Conservation (phyloP, 495 filamentous ascomycete species). For the Hypoxylon rickii region DNA sequence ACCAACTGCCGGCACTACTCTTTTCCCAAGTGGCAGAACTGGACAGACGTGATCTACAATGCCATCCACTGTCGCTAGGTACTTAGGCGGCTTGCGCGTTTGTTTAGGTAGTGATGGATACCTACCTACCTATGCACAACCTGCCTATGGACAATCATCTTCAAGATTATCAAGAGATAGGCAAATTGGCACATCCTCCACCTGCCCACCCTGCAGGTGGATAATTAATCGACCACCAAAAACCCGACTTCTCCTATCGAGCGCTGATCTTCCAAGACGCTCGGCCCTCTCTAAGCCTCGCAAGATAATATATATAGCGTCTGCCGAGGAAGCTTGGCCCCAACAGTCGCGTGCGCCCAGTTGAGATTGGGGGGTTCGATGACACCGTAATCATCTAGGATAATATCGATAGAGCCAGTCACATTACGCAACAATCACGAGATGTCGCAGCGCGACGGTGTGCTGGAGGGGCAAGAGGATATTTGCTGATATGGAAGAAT, state of each 20-base stretch:
- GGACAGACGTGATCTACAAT: constrained; percentile 20
- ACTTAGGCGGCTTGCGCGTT: constrained; percentile 31
- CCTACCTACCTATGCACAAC: background rate
- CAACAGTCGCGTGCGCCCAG: constrained; percentile 30
- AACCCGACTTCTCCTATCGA: constrained; percentile 25
- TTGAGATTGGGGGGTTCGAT: constrained; percentile 22
- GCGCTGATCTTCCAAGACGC: background rate
- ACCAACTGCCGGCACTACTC: constrained; percentile 30
- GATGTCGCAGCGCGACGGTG: constrained; percentile 12
- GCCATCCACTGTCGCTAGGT: constrained; percentile 5
- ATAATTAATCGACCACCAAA: constrained; percentile 20
- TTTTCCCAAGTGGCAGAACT: constrained; percentile 6
- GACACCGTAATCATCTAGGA: constrained; percentile 32
- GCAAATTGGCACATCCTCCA: constrained; percentile 9
- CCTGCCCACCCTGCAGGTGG: constrained; percentile 11
- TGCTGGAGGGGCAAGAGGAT: background rate
- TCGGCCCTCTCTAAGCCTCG: constrained; percentile 3
- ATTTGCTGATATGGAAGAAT: constrained; percentile 21
- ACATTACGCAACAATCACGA: constrained; percentile 32
- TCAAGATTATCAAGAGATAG: constrained; percentile 20
- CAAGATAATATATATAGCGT: constrained; percentile 25
- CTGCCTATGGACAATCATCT: background rate
- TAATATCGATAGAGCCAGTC: constrained; percentile 35
- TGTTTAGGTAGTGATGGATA: constrained; percentile 17
- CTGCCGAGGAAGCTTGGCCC: constrained; percentile 36